phyloP scores from a whole-genome alignment of 2,329 filamentous ascomycete species.

The Thelonectria olida region DNA sequence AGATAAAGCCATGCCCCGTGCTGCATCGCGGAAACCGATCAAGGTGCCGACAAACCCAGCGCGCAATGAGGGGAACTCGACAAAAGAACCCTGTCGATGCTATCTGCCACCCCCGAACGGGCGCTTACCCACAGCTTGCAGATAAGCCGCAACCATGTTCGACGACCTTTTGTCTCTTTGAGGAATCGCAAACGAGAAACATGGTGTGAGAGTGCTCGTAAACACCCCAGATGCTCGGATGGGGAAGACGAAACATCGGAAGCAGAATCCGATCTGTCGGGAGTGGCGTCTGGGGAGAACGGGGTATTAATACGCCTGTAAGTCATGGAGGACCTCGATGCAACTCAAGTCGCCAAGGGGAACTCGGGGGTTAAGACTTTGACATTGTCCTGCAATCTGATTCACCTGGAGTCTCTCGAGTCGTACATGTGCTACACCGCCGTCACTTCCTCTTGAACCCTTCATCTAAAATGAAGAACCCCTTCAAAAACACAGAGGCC shows the following conservation, averaged over 20 bases:
- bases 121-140: not conserved
- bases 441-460: not conserved
- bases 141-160: not conserved
- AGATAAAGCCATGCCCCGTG: not conserved
- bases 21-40: not conserved
- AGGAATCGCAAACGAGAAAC: not conserved
- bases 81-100: not conserved
- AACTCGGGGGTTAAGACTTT: no score
- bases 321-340: no score
- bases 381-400: no score
- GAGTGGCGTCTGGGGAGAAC: not conserved
- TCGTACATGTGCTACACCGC: not conserved
- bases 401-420: not conserved
- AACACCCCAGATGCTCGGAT: not conserved
- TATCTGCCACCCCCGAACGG: not conserved
- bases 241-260: not conserved
- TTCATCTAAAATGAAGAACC: conserved; percentile 13
- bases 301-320: not conserved
- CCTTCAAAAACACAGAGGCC: not conserved
- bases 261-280: not conserved
- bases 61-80: not conserved
- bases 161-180: not conserved
- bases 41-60: no score
- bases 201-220: not conserved
- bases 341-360: no score